Conservation (phyloP, 163 green algal genomes). For the Scenedesmus sp. region DNA sequence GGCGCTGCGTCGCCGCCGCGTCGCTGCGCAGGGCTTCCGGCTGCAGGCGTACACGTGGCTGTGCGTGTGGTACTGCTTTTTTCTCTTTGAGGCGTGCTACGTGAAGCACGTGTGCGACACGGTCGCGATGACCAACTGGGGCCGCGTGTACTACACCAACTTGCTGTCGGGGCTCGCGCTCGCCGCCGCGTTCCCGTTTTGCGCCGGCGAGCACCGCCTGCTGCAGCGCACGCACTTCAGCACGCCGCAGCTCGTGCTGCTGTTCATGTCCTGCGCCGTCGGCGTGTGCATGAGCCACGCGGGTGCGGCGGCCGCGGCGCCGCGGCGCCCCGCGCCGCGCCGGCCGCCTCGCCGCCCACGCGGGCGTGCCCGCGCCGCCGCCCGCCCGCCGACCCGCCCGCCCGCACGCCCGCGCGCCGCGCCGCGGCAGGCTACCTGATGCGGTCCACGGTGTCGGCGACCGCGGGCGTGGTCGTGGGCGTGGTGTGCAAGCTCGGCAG, state of each 20-base stretch:
- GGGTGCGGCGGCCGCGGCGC: neutral
- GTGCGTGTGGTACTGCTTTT: slow-evolving; percentile 64
- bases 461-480: slow-evolving; percentile 63
- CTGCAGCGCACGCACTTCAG: slow-evolving; percentile 22
- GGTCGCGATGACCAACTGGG: slow-evolving; percentile 76
- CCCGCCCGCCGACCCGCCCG: too few species aligned
- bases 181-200: slow-evolving; percentile 2
- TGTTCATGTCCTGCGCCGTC: slow-evolving; percentile 49
- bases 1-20: too few species aligned
- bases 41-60: slow-evolving; percentile 76
- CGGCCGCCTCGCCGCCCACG: too few species aligned
- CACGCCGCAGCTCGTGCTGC: neutral
- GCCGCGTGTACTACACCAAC: slow-evolving; percentile 71
- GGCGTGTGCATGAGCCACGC: slow-evolving; percentile 55
- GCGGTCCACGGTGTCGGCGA: slow-evolving; percentile 53
- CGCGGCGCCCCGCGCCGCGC: too few species aligned
- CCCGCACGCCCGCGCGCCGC: too few species aligned
- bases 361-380: too few species aligned
- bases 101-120: slow-evolving; percentile 65
- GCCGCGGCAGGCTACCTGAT: slow-evolving; percentile 50
- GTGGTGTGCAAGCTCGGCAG: slow-evolving; percentile 65
- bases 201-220: neutral
- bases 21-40: slow-evolving; percentile 59
- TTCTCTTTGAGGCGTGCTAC: slow-evolving; percentile 68
- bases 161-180: slow-evolving; percentile 42